These are phyloP conservation scores for Neopestalotiopsis clavispora DNA, from an alignment of 2,329 filamentous ascomycete species.

Conservation along the genomic window DNA sequence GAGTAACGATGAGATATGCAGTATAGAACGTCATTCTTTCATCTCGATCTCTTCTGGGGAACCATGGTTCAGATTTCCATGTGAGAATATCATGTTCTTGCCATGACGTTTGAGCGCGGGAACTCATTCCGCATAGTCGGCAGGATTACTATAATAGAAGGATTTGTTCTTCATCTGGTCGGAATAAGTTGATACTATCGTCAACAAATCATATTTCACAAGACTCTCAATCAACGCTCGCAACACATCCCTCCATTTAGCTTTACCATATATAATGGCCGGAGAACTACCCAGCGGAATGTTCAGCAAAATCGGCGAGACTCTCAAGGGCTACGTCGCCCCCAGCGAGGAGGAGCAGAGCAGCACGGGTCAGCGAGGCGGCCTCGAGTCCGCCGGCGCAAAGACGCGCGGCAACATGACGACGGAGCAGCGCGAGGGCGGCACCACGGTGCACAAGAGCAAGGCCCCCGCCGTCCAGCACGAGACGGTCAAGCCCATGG, in stretches of 20 bases:
- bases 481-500: constrained; percentile 8
- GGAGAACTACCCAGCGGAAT: not conserved
- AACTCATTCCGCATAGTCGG: not conserved
- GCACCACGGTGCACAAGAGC: constrained; percentile 7
- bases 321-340: not conserved
- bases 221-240: too few species aligned
- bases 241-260: too few species aligned
- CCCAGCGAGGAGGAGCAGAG: not conserved
- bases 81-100: not conserved
- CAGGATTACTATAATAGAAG: not conserved
- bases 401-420: not conserved
- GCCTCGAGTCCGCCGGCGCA: not conserved
- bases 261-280: not conserved
- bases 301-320: not conserved
- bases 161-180: not conserved
- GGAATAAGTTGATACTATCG: too few species aligned
- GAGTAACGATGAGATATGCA: not conserved
- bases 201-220: too few species aligned
- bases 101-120: not conserved
- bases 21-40: not conserved
- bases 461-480: constrained; percentile 9
- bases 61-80: not conserved
- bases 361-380: not conserved
- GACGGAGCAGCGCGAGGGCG: not conserved
- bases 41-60: not conserved